phyloP scores from a whole-genome alignment of 2,329 filamentous ascomycete species.

The Microsporum canis region DNA sequence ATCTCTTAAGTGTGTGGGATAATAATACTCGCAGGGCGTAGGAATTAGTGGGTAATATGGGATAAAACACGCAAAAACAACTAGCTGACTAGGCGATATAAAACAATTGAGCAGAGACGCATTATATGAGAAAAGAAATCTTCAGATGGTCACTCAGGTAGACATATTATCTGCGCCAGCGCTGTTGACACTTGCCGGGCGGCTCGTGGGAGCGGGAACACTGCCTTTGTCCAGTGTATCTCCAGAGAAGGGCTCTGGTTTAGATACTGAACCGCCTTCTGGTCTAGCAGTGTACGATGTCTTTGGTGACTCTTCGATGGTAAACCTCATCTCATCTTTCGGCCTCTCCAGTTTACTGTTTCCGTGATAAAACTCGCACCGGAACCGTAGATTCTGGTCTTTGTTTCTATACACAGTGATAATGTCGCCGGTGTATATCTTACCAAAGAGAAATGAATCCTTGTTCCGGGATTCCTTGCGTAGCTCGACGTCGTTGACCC shows the following conservation, averaged over 20 bases:
- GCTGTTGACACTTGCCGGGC: neutral
- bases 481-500: slow-evolving; percentile 61
- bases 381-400: slow-evolving; percentile 31
- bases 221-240: neutral
- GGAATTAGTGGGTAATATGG: neutral
- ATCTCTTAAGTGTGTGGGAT: neutral
- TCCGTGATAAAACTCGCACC: slow-evolving; percentile 38
- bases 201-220: neutral
- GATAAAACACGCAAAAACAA: neutral
- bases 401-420: slow-evolving; percentile 58
- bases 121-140: neutral
- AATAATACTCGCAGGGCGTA: neutral
- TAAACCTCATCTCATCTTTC: slow-evolving; percentile 30
- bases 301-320: slow-evolving; percentile 27
- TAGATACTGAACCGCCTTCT: neutral
- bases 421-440: slow-evolving; percentile 64
- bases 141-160: neutral
- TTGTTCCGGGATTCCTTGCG: slow-evolving; percentile 42
- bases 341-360: slow-evolving; percentile 34
- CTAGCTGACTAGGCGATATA: neutral
- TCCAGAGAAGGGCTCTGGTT: neutral
- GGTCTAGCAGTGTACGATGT: slow-evolving; percentile 18
- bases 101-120: neutral
- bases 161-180: neutral
- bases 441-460: slow-evolving; percentile 48